A percentile compares a stretch with the other conserved stretches of the same genome.
These are phyloP conservation scores for Boletus speciosus DNA, from an alignment of 768 basidiomycete genomes.

Conservation along the genomic window DNA sequence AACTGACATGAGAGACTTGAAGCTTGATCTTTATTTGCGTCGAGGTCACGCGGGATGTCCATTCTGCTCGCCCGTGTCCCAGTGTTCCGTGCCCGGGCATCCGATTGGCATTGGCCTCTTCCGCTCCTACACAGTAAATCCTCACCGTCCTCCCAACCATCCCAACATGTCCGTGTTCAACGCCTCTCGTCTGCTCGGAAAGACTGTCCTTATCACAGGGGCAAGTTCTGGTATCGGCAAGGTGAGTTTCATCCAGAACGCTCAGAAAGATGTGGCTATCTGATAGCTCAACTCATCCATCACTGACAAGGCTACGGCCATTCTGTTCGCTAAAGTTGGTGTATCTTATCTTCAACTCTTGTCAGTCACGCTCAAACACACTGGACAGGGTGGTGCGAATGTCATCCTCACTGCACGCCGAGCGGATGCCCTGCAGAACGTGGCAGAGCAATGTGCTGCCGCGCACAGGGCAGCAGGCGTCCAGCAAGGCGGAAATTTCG, in stretches of 20 bases:
- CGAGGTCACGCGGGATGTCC: slow-evolving; percentile 3
- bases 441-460: slow-evolving; percentile 59
- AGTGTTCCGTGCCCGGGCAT: slow-evolving; percentile 1
- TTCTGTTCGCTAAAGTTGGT: slow-evolving; percentile 81
- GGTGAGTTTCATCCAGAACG: slow-evolving; percentile 41
- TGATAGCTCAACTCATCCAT: not conserved
- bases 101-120: not conserved
- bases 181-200: slow-evolving; percentile 72
- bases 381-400: slow-evolving; percentile 74
- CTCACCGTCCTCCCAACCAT: not conserved
- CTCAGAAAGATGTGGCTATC: not conserved
- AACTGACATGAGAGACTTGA: no score
- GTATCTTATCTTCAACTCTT: not conserved
- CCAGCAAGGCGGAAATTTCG: slow-evolving; percentile 75
- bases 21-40: not conserved
- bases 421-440: slow-evolving; percentile 64
- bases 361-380: not conserved
- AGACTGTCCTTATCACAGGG: slow-evolving; percentile 86
- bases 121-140: not conserved
- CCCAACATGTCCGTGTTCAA: slow-evolving; percentile 75
- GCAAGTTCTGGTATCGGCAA: slow-evolving; percentile 90
- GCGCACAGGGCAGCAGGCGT: slow-evolving; percentile 74
- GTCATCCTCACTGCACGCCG: slow-evolving; percentile 83
- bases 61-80: not conserved
- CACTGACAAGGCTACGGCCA: slow-evolving; percentile 65